Percentiles rank a stretch among this genome's conserved stretches.
phyloP scores from a whole-genome alignment of 768 basidiomycete genomes.

The Tulasnella sp. region DNA sequence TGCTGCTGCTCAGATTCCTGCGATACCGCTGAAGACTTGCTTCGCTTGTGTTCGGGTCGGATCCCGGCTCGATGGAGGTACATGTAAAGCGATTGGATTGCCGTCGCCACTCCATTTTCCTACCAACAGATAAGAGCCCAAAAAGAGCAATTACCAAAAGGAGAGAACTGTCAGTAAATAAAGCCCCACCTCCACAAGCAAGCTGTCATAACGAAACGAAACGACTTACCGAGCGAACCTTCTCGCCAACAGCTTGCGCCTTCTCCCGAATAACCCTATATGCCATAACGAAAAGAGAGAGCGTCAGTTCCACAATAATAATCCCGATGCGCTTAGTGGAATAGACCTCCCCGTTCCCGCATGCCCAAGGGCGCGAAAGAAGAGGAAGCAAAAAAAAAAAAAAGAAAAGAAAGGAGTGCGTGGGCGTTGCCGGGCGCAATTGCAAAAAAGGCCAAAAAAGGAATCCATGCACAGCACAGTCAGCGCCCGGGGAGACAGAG shows the following conservation, averaged over 20 bases:
- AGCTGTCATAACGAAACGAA: background rate
- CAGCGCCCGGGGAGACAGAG: too few species aligned
- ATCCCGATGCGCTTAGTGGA: background rate
- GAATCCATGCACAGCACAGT: too few species aligned
- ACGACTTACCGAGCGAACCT: conserved; percentile 36
- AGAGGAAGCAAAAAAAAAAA: background rate
- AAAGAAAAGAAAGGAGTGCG: too few species aligned
- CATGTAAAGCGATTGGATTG: conserved; percentile 48
- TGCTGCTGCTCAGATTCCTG: background rate
- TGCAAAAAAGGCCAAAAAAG: too few species aligned
- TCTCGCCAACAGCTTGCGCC: conserved; percentile 42
- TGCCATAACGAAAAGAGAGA: background rate
- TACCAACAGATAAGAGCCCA: conserved; percentile 23
- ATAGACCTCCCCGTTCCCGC: background rate
- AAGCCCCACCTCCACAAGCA: background rate
- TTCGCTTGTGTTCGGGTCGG: conserved; percentile 2
- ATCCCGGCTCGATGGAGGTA: conserved; percentile 40
- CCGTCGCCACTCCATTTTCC: conserved; percentile 54
- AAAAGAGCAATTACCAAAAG: background rate
- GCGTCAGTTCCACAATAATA: too few species aligned
- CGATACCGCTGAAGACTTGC: background rate
- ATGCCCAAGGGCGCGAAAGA: background rate
- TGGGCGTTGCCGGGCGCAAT: too few species aligned
- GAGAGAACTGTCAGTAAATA: background rate
- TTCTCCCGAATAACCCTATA: conserved; percentile 53